Percentiles rank a stretch among this genome's conserved stretches.
phyloP scores from a whole-genome alignment of 371 early-diverging fungal species.

The Mortierella sp. region DNA sequence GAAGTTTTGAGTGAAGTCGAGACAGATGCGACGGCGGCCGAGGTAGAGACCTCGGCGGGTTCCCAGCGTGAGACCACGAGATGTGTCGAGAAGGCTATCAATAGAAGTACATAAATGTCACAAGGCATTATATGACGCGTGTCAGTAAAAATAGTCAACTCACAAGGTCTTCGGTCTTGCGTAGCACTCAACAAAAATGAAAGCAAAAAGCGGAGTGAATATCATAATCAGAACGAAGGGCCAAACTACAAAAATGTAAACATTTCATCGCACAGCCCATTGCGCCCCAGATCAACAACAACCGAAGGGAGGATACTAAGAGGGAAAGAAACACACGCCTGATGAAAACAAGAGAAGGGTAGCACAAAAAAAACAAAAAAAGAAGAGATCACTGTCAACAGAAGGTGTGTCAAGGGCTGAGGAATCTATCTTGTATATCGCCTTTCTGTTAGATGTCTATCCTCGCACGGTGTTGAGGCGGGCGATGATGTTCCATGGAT shows the following conservation, averaged over 20 bases:
- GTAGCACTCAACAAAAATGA: no score
- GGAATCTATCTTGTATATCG: no score
- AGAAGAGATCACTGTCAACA: neutral
- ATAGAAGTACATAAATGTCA: constrained; percentile 13
- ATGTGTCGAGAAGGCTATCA: constrained; percentile 46
- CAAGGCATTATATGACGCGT: no score
- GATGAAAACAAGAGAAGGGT: neutral
- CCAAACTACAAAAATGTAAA: constrained; percentile 13
- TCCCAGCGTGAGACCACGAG: constrained; percentile 51
- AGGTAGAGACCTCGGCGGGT: constrained; percentile 3
- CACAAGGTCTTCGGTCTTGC: no score
- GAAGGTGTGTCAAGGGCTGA: constrained; percentile 1
- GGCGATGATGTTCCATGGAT: no score
- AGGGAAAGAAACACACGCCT: neutral
- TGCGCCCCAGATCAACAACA: neutral
- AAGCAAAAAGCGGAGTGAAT: neutral
- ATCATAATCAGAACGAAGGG: constrained; percentile 4
- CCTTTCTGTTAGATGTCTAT: no score
- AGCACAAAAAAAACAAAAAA: neutral
- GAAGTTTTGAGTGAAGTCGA: constrained; percentile 3
- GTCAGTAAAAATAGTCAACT: no score
- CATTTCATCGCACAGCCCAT: constrained; percentile 22
- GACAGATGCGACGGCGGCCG: neutral
- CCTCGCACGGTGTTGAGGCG: no score
- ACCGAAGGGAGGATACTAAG: neutral